A percentile compares a stretch with the other conserved stretches of the same genome.
Evolutionary conservation across 129 eudicot genomes (phyloP).

Genomic region (Silybum marianum): DNA sequence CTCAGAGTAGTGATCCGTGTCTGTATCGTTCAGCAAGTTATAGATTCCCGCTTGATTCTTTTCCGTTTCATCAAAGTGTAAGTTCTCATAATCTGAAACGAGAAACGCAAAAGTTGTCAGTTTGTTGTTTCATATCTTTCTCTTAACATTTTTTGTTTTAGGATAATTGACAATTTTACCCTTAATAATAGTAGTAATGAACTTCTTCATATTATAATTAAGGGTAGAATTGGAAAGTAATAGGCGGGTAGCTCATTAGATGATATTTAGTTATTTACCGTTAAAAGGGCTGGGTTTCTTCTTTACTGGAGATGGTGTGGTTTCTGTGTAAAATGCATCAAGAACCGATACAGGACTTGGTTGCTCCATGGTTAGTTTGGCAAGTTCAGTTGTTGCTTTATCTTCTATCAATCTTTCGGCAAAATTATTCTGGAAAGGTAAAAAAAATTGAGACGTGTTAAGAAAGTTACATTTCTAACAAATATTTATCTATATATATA

Average conservation of each 20-base stretch:
- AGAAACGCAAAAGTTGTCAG: neutral
- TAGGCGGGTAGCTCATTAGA: neutral
- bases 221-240: neutral
- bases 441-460: constrained; percentile 18
- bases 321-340: constrained; percentile 75
- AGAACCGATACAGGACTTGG: constrained; percentile 94
- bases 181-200: neutral
- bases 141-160: neutral
- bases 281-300: constrained; percentile 56
- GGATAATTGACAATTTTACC: neutral
- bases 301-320: constrained; percentile 78
- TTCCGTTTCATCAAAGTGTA: constrained; percentile 41
- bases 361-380: constrained; percentile 57
- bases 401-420: constrained; percentile 49
- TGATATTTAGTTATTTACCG: constrained; percentile 39
- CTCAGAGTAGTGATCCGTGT: constrained; percentile 20
- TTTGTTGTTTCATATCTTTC: neutral
- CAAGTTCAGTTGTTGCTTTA: constrained; percentile 42
- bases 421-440: constrained; percentile 35
- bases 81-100: constrained; percentile 47
- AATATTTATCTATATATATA: neutral
- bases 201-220: neutral
- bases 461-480: neutral
- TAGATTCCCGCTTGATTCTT: constrained; percentile 33
- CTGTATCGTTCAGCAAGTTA: constrained; percentile 30